Percentiles rank a stretch among this genome's conserved stretches.
Evolutionary conservation across 306 rosid species (phyloP).

Genomic region (Rosa lucieae): DNA sequence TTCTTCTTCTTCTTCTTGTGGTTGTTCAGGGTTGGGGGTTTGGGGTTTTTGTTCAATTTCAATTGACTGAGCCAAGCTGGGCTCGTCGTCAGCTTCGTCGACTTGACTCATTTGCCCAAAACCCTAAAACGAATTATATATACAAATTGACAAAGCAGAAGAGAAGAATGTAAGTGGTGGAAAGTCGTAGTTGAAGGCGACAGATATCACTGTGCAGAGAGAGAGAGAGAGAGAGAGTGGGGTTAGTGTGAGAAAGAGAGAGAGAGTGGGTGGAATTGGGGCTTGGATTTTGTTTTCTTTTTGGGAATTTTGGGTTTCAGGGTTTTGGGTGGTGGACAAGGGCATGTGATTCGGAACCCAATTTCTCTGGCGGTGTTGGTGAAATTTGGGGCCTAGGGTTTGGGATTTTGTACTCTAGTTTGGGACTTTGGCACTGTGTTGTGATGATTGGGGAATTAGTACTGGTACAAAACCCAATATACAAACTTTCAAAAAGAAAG

Average conservation of each 20-base stretch:
- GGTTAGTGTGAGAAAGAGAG: slow-evolving; percentile 35
- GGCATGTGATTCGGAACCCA: background rate
- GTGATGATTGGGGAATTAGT: background rate
- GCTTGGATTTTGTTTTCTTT: slow-evolving; percentile 27
- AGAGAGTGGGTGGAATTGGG: slow-evolving; percentile 16
- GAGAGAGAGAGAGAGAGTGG: slow-evolving; percentile 46
- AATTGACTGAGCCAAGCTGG: slow-evolving; percentile 44
- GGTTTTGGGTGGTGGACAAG: slow-evolving; percentile 27
- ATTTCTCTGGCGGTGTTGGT: slow-evolving; percentile 22
- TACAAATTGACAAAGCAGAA: slow-evolving; percentile 19
- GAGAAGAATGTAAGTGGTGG: slow-evolving; percentile 54
- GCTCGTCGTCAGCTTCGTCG: slow-evolving; percentile 61
- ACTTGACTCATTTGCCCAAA: slow-evolving; percentile 61
- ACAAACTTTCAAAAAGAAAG: too few species aligned
- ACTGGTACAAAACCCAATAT: too few species aligned
- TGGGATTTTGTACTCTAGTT: background rate
- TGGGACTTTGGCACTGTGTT: background rate
- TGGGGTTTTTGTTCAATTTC: slow-evolving; percentile 43
- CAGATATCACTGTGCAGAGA: slow-evolving; percentile 69
- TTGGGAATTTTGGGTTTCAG: slow-evolving; percentile 11
- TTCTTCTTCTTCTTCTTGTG: background rate
- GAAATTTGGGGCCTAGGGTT: background rate
- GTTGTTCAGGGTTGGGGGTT: background rate
- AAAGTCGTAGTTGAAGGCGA: slow-evolving; percentile 98
- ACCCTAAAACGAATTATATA: slow-evolving; percentile 54